phyloP scores from a whole-genome alignment of 202 grass and related monocot species.

The Hordeum pubiflorum region DNA sequence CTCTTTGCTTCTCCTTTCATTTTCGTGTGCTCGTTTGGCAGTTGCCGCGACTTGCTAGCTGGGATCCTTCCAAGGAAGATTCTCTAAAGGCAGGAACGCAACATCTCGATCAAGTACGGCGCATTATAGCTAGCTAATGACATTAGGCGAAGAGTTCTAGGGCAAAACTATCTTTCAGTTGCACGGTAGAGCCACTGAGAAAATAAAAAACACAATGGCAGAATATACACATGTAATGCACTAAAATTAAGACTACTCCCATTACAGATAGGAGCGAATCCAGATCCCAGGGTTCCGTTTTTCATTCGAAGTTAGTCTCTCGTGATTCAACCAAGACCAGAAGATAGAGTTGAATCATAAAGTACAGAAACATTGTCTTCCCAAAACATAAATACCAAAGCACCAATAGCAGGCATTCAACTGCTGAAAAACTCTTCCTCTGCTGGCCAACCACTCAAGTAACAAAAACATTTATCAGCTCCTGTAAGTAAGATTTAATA shows the following conservation, averaged over 20 bases:
- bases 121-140: background rate
- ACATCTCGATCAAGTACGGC: background rate
- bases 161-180: background rate
- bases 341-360: too few relatives aligned
- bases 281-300: background rate
- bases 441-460: too few relatives aligned
- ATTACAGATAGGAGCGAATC: background rate
- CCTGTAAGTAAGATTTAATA: background rate
- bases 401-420: background rate
- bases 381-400: too few relatives aligned
- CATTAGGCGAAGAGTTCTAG: background rate
- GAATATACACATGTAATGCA: too few relatives aligned
- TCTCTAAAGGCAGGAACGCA: background rate
- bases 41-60: background rate
- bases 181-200: background rate
- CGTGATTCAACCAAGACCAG: too few relatives aligned
- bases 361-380: too few relatives aligned
- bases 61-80: background rate
- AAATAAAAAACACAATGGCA: background rate
- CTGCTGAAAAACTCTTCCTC: background rate
- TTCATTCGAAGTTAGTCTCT: too few relatives aligned
- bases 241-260: too few relatives aligned
- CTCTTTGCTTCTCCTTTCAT: background rate
- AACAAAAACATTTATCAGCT: background rate
- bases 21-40: background rate